Evolutionary conservation across 164 flowering plant genomes (phyloP).

Genomic region (Macadamia integrifolia): DNA sequence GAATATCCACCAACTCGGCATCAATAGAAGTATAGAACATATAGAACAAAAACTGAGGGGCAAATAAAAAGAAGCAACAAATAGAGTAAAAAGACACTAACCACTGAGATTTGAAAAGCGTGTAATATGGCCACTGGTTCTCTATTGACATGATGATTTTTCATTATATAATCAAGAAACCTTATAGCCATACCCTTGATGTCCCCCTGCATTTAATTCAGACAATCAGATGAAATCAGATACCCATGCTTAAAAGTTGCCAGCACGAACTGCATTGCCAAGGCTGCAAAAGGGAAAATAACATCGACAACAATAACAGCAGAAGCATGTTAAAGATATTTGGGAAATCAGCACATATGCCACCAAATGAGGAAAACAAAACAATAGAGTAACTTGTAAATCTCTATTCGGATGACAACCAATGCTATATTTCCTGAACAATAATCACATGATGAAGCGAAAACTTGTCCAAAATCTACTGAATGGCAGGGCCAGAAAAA

Average conservation of each 20-base stretch:
- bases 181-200: slow-evolving; percentile 36
- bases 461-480: no score
- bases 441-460: no score
- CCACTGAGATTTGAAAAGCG: slow-evolving; percentile 86
- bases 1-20: not conserved
- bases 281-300: not conserved
- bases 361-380: no score
- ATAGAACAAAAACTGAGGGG: no score
- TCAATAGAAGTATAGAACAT: no score
- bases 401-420: no score
- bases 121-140: slow-evolving; percentile 55
- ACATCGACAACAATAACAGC: no score
- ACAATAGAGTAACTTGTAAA: no score
- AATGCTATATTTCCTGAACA: no score
- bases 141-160: slow-evolving; percentile 44
- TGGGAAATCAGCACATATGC: no score
- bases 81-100: slow-evolving; percentile 24
- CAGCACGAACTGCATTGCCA: not conserved
- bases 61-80: not conserved
- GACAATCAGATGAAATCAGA: not conserved
- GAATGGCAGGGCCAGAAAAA: no score
- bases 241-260: slow-evolving; percentile 1
- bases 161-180: slow-evolving; percentile 65
- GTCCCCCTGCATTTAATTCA: slow-evolving; percentile 49
- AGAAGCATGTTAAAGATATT: no score